Evolutionary conservation across 2,329 filamentous ascomycete species (phyloP), one percentile per base, ranked within the genome.

Genomic region (Rhytidhysteron rufulum): DNA sequence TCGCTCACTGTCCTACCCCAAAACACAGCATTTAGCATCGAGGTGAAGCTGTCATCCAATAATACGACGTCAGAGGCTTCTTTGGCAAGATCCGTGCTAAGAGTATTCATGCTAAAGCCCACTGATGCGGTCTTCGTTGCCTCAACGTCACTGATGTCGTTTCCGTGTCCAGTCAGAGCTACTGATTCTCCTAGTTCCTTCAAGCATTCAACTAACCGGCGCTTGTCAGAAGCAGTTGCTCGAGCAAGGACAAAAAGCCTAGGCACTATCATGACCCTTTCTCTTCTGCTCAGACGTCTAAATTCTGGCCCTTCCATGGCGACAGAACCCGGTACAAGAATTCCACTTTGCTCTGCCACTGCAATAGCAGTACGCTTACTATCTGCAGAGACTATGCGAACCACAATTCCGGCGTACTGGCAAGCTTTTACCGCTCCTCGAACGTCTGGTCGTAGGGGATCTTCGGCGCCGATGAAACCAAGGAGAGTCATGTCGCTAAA

Each of bases 91-190:
- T 97, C 91, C 17, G 93, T 97, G 58, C 91, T 91, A 41, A 87
- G 90, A 8, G 54, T 54, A 38, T 91, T 91, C 91, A 97, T 97
- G 37, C 91, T 90, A 48, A 98, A 89, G 66, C 91, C 93, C 68
- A 97, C 96, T 62, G 97, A 91, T 22, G 91, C 87, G 72, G 95
- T 96, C 78, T 97, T 97, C 57, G 97, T 75, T 15, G 93, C 91
- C 36, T 91, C 91, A 4, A 91, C 93, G 67, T 98, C 93, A n/a
- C n/a, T n/a, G n/a, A n/a, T n/a, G 60, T 98, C 97, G 62, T 96
- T 91, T 65, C 91, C 93, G 60, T 97, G 91, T 56, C 93, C 91
- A 48, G 91, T 98, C 86, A 98, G 96, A 50, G 93, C 91, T 44
- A 97, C 93, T 33, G 96, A 90, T 62, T 97, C 88, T 40, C 87